Base-by-base conservation (phyloP, 805 yeast species). In the Lipomyces starkeyi region DNA sequence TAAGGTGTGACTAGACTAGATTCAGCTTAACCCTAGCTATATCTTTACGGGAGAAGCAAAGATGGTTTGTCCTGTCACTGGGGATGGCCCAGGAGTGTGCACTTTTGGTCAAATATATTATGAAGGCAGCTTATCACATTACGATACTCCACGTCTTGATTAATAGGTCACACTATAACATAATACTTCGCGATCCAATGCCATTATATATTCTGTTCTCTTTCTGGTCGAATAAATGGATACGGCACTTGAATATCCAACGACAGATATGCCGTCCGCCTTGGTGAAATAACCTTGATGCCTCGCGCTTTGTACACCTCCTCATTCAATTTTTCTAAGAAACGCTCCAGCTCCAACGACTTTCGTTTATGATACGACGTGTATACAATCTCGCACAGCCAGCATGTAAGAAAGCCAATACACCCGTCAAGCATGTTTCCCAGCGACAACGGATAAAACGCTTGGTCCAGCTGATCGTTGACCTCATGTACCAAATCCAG, bases 221-320 rank as follows among this genome's bases (percentile, higher is more conserved):
- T 6, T 3, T 14, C 9, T 7, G 49, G 49, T 43, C 49, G 20
- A 17, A 43, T 22, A 53, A 62, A 62, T 37, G 64, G 60, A 43
- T 35, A 56, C 43, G 66, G 66, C 22, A 63, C 56, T 20, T 52
- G 56, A 22, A 63, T 58, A 59, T 63, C 66, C 3, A 63, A 20
- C 11, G 66, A 63, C 56, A 49, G n/a, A 40, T 57, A 63, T 29
- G 47, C 62, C 47, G 59, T 35, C 58, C 43, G 7, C 32, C 58
- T 53, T 34, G 54, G 62, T 55, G 62, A 54, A 17, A 63, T 29
- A 4, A 63, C 40, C 58, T 56, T 53, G 17, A 63, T n/a, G 13
- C 63, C 63, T 13, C 66, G 62, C 25, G 17, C 34, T 22, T n/a
- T 25, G 22, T 53, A 63, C 8, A 57, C 52, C 13, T 34, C 40